phyloP scores from a whole-genome alignment of 352 stramenopile genomes.

The Phytophthora aleatoria region DNA sequence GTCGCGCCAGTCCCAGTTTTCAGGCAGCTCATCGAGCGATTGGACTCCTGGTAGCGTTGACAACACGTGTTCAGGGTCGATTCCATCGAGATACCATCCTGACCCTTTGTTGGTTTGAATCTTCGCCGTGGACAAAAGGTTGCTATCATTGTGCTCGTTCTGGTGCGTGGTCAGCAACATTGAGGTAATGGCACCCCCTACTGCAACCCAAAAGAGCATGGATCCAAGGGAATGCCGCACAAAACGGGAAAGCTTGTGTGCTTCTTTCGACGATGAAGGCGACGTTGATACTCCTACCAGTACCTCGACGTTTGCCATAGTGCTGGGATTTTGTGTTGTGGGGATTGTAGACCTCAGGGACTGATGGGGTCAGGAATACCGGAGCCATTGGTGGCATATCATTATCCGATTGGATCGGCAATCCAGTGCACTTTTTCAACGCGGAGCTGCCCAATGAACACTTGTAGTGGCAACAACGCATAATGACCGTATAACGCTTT shows the following conservation, averaged over 20 bases:
- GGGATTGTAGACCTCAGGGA: neutral
- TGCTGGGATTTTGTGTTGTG: neutral
- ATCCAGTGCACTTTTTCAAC: constrained; percentile 16
- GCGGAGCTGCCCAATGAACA: constrained; percentile 17
- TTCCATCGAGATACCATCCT: constrained; percentile 59
- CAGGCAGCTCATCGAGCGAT: constrained; percentile 58
- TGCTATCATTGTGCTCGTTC: constrained; percentile 33
- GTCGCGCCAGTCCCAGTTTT: constrained; percentile 66
- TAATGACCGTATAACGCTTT: constrained; percentile 18
- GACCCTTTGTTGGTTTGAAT: constrained; percentile 37
- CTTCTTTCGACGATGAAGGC: neutral
- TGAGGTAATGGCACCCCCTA: constrained; percentile 46
- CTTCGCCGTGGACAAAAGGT: neutral
- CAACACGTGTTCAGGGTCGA: constrained; percentile 54
- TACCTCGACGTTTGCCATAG: neutral
- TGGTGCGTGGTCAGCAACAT: constrained; percentile 15
- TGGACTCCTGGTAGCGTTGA: constrained; percentile 39
- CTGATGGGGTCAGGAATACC: too few relatives aligned
- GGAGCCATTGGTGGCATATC: neutral
- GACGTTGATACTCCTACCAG: neutral
- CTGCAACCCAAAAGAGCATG: constrained; percentile 45
- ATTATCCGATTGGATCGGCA: neutral
- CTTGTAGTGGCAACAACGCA: constrained; percentile 12
- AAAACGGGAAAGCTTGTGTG: constrained; percentile 23
- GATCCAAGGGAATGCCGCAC: constrained; percentile 12